These are phyloP conservation scores for Delonix regia DNA, from an alignment of 306 rosid species.

Conservation along the genomic window DNA sequence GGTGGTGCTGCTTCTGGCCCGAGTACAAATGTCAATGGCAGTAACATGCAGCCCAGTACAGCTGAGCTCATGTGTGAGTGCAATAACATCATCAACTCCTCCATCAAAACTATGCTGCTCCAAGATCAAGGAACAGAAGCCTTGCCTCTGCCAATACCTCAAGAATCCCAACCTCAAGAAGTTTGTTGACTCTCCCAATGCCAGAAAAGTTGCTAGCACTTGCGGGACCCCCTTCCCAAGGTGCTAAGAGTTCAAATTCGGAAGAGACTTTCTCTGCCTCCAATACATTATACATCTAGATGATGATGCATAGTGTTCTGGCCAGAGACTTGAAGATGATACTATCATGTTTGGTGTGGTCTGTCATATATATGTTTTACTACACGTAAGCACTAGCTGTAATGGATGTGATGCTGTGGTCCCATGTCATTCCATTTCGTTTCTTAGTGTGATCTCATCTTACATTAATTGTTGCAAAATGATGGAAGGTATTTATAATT, in stretches of 20 bases:
- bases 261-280: slow-evolving; percentile 20
- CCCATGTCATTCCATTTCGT: slow-evolving; percentile 50
- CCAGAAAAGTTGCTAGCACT: slow-evolving; percentile 86
- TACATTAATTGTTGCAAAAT: slow-evolving; percentile 47
- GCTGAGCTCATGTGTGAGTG: slow-evolving; percentile 84
- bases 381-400: slow-evolving; percentile 44
- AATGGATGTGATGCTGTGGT: slow-evolving; percentile 46
- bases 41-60: slow-evolving; percentile 84
- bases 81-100: slow-evolving; percentile 75
- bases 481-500: slow-evolving; percentile 39
- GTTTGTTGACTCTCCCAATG: slow-evolving; percentile 89
- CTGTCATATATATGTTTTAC: slow-evolving; percentile 27
- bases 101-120: slow-evolving; percentile 81
- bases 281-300: slow-evolving; percentile 41
- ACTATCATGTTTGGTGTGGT: slow-evolving; percentile 50
- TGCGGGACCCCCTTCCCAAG: slow-evolving; percentile 95
- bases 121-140: slow-evolving; percentile 90
- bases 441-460: slow-evolving; percentile 52
- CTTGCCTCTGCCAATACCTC: slow-evolving; percentile 95
- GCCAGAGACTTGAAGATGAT: slow-evolving; percentile 37
- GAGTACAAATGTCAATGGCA: slow-evolving; percentile 57
- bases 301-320: slow-evolving; percentile 38
- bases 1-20: slow-evolving; percentile 53
- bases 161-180: slow-evolving; percentile 87
- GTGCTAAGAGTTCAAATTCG: slow-evolving; percentile 49